phyloP scores from a whole-genome alignment of 805 yeast species.

The Komagataella populi region DNA sequence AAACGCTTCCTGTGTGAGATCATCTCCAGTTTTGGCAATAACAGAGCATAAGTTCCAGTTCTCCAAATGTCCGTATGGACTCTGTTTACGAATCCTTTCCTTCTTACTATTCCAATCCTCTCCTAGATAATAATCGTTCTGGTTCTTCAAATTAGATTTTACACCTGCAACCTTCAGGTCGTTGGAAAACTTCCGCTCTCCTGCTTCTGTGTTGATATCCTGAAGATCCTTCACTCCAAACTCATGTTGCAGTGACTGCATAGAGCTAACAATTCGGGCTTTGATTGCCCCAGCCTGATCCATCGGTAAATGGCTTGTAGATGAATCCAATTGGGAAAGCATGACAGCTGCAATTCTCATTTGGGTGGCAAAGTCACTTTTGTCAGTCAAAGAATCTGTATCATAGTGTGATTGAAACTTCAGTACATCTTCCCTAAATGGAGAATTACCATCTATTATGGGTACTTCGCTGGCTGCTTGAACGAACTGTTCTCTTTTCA shows the following conservation, averaged over 20 bases:
- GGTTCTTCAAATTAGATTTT: constrained; percentile 16
- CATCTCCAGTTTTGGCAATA: constrained; percentile 93
- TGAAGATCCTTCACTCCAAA: constrained; percentile 39
- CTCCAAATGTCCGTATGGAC: constrained; percentile 72
- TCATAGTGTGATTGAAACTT: constrained; percentile 13
- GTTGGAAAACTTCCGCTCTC: constrained; percentile 84
- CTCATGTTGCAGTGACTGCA: constrained; percentile 66
- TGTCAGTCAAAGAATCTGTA: constrained; percentile 9
- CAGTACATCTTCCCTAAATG: constrained; percentile 8
- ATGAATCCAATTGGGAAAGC: constrained; percentile 76
- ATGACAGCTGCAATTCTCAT: constrained; percentile 95
- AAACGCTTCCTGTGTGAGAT: constrained; percentile 92
- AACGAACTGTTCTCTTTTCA: constrained; percentile 24
- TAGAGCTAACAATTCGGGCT: constrained; percentile 52
- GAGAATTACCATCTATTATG: constrained; percentile 11
- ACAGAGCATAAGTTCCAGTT: constrained; percentile 95
- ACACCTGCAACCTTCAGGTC: constrained; percentile 81
- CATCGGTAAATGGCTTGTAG: constrained; percentile 34
- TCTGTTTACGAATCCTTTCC: constrained; percentile 63
- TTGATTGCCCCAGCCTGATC: constrained; percentile 57
- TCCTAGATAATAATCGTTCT: constrained; percentile 41
- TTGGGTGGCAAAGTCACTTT: constrained; percentile 64
- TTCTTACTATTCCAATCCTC: constrained; percentile 89
- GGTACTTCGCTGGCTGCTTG: constrained; percentile 26
- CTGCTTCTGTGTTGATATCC: constrained; percentile 56